A percentile compares a stretch with the other conserved stretches of the same genome.
phyloP scores from a whole-genome alignment of 768 basidiomycete genomes.

The Paxillus involutus region DNA sequence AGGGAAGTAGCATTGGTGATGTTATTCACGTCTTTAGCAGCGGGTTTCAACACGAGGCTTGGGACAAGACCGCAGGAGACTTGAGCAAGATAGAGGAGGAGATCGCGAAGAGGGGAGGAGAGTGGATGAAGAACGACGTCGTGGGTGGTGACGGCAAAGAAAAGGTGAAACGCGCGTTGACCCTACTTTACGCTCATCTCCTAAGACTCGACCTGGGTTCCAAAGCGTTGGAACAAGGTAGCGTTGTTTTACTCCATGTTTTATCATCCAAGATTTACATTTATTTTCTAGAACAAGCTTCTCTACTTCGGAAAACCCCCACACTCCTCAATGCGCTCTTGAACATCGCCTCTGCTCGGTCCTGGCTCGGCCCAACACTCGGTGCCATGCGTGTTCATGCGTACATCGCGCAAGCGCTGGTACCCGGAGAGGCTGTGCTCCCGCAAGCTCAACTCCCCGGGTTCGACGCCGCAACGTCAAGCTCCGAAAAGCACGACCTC shows the following conservation, averaged over 20 bases:
- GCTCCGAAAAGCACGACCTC: too few relatives aligned
- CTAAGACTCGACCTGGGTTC: conserved; percentile 60
- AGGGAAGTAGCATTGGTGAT: conserved; percentile 72
- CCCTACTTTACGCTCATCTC: conserved; percentile 84
- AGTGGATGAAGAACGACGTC: conserved; percentile 54
- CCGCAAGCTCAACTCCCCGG: conserved; percentile 78
- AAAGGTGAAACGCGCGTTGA: conserved; percentile 50
- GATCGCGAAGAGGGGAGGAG: conserved; percentile 48
- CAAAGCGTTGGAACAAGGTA: conserved; percentile 62
- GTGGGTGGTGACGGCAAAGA: conserved; percentile 38
- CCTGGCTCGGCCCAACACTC: conserved; percentile 83
- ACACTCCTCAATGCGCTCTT: conserved; percentile 76
- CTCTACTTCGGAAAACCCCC: conserved; percentile 71
- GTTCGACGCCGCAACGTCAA: conserved; percentile 37
- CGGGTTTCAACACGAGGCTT: conserved; percentile 61
- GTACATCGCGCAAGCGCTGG: conserved; percentile 79
- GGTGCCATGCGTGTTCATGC: conserved; percentile 81
- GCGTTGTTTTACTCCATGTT: conserved; percentile 18
- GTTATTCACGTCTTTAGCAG: conserved; percentile 70
- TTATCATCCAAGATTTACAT: not conserved
- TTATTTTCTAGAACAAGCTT: conserved; percentile 60
- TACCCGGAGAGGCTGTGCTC: conserved; percentile 47
- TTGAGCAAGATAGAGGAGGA: conserved; percentile 51
- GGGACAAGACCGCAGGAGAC: conserved; percentile 33
- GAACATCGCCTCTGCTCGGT: conserved; percentile 80